Evolutionary conservation across 495 filamentous ascomycete species (phyloP).

Genomic region (Chaetomium fimeti): DNA sequence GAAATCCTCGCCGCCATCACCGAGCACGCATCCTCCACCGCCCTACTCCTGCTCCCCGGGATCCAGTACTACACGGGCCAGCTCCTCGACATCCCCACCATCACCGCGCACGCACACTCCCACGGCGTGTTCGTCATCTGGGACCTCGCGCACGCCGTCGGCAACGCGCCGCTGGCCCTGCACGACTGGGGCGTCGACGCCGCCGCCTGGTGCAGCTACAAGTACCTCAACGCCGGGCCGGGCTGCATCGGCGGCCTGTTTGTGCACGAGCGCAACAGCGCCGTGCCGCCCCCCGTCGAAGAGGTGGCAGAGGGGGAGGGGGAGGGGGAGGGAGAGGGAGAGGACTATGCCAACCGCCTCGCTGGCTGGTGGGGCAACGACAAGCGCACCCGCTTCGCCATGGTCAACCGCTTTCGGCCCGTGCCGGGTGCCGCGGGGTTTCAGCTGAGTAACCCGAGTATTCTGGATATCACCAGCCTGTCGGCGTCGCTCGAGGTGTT

Average conservation of each 20-base stretch:
- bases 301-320: conserved; percentile 41
- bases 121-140: conserved; percentile 80
- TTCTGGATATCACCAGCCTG: conserved; percentile 67
- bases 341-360: conserved; percentile 56
- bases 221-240: conserved; percentile 91
- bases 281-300: conserved; percentile 43
- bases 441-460: conserved; percentile 66
- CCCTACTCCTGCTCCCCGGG: conserved; percentile 80
- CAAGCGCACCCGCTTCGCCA: conserved; percentile 71
- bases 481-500: conserved; percentile 79
- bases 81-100: conserved; percentile 78
- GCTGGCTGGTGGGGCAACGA: conserved; percentile 91
- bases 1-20: conserved; percentile 76
- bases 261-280: conserved; percentile 74
- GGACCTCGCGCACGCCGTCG: conserved; percentile 94
- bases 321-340: conserved; percentile 38
- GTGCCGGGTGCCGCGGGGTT: conserved; percentile 66
- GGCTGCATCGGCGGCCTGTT: conserved; percentile 85
- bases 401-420: conserved; percentile 76
- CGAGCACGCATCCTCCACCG: conserved; percentile 70
- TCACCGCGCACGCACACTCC: conserved; percentile 75
- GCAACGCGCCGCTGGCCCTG: conserved; percentile 79
- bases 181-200: conserved; percentile 97
- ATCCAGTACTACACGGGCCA: conserved; percentile 97
- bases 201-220: conserved; percentile 96